Evolutionary conservation across 306 rosid species (phyloP).

Genomic region (Cyclanthera cordifolia): DNA sequence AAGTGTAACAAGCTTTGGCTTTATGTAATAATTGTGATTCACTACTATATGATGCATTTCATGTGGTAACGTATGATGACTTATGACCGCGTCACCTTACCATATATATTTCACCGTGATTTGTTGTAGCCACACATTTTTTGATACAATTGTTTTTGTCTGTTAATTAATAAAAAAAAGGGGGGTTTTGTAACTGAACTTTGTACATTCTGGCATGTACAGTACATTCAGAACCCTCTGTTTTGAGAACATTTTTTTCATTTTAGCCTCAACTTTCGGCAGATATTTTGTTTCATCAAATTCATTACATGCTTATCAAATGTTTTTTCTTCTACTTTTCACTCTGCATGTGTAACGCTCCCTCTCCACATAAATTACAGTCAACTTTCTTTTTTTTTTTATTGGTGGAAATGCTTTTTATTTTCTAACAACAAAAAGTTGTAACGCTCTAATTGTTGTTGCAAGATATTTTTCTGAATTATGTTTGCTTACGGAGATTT

Average conservation of each 20-base stretch:
- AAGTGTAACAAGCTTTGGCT: too few species aligned
- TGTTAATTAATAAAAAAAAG: not conserved
- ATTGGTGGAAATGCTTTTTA: not conserved
- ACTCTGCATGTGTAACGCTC: not conserved
- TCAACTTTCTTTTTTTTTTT: not conserved
- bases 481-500: not conserved
- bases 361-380: not conserved
- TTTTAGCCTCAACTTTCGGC: not conserved
- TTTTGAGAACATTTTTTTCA: not conserved
- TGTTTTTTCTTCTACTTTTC: not conserved
- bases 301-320: not conserved
- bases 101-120: conserved; percentile 65
- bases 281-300: not conserved
- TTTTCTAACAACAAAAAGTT: not conserved
- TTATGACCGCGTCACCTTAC: conserved; percentile 88
- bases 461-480: not conserved
- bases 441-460: not conserved
- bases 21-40: conserved; percentile 10
- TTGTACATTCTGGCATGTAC: conserved; percentile 36
- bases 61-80: conserved; percentile 93
- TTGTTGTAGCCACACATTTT: conserved; percentile 7
- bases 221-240: not conserved
- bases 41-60: conserved; percentile 75
- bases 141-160: too few species aligned
- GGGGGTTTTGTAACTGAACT: conserved; percentile 12